A percentile compares a stretch with the other conserved stretches of the same genome.
phyloP scores from a whole-genome alignment of 176 grass and related monocot genomes.

The Triticum dicoccoides region DNA sequence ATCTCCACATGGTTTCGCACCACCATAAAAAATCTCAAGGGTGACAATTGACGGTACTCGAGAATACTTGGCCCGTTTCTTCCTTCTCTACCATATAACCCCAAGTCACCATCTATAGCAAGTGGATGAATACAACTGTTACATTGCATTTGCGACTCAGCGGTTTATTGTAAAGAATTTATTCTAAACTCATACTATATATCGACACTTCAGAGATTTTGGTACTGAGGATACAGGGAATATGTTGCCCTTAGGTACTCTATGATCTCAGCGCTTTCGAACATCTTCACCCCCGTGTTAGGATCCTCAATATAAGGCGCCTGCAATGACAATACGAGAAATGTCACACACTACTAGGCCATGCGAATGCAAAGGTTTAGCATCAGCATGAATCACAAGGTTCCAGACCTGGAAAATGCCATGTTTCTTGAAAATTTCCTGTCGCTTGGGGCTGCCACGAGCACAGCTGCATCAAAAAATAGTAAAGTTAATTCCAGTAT shows the following conservation, averaged over 20 bases:
- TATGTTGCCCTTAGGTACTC: constrained; percentile 75
- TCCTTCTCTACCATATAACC: no score
- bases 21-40: no score
- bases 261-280: constrained; percentile 82
- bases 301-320: constrained; percentile 88
- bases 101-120: no score
- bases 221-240: background rate
- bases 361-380: background rate
- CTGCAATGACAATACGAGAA: constrained; percentile 30
- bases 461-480: constrained; percentile 44
- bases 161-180: no score
- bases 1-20: no score
- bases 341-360: background rate
- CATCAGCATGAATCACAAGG: background rate
- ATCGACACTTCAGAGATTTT: no score
- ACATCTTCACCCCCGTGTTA: constrained; percentile 92
- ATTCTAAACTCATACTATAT: no score
- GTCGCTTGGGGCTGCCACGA: constrained; percentile 69
- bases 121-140: no score
- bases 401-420: constrained; percentile 65
- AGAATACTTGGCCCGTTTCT: no score
- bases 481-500: background rate
- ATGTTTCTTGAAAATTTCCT: constrained; percentile 66
- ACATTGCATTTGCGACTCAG: no score
- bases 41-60: no score